phyloP scores from a whole-genome alignment of 306 rosid genomes.

The Casuarina equisetifolia region DNA sequence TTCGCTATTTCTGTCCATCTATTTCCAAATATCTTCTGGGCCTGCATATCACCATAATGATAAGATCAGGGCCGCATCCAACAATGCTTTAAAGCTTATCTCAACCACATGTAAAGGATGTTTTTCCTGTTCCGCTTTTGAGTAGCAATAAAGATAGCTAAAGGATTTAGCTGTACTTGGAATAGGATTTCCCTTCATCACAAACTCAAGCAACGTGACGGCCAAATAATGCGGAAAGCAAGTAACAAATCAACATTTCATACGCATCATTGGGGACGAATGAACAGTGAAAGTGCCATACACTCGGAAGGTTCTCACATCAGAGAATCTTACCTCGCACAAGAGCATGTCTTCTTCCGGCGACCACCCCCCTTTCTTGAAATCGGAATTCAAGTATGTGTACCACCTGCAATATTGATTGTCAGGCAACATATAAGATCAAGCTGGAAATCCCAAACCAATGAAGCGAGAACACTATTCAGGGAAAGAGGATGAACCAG shows the following conservation, averaged over 20 bases:
- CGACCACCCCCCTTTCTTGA: slow-evolving; percentile 99
- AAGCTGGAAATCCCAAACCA: slow-evolving; percentile 20
- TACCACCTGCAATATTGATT: slow-evolving; percentile 72
- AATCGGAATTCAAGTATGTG: slow-evolving; percentile 96
- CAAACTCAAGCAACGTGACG: slow-evolving; percentile 1
- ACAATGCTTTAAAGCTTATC: slow-evolving; percentile 10
- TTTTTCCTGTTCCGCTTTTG: slow-evolving; percentile 22
- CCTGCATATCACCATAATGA: slow-evolving; percentile 56
- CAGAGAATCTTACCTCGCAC: slow-evolving; percentile 68
- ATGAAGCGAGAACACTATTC: slow-evolving; percentile 13
- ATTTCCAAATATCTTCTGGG: slow-evolving; percentile 93
- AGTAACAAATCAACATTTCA: slow-evolving; percentile 18
- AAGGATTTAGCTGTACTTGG: slow-evolving; percentile 15
- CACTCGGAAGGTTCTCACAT: background rate
- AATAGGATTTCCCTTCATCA: slow-evolving; percentile 12
- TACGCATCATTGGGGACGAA: slow-evolving; percentile 13
- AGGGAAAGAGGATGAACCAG: background rate
- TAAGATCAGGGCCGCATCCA: slow-evolving; percentile 30
- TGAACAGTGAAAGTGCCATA: slow-evolving; percentile 9
- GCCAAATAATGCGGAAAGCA: background rate
- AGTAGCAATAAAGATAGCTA: slow-evolving; percentile 1
- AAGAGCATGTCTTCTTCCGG: slow-evolving; percentile 95
- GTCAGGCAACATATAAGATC: slow-evolving; percentile 28
- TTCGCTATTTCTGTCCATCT: slow-evolving; percentile 99
- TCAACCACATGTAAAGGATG: background rate